A percentile compares a stretch with the other conserved stretches of the same genome.
Conservation (phyloP, 2,329 filamentous ascomycete genomes). For the Fusarium tricinctum region DNA sequence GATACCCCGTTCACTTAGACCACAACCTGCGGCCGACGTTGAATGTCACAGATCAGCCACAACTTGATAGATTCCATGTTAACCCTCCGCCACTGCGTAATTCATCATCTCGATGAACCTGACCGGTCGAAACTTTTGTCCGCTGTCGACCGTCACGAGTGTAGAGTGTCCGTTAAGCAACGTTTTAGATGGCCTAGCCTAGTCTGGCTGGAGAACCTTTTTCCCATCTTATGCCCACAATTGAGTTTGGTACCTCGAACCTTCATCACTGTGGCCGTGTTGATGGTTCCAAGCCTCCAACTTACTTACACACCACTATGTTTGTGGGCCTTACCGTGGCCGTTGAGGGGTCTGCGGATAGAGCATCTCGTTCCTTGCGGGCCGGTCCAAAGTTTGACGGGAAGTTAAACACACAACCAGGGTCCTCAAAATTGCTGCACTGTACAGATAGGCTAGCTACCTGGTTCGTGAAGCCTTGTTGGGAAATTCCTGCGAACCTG, state of each 20-base stretch:
- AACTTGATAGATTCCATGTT: slow-evolving; percentile 17
- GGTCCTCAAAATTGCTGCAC: slow-evolving; percentile 18
- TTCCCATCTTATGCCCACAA: slow-evolving; percentile 20
- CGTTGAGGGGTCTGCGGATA: slow-evolving; percentile 35
- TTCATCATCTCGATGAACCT: slow-evolving; percentile 33
- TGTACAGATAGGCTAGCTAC: slow-evolving; percentile 6
- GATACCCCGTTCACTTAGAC: slow-evolving; percentile 28
- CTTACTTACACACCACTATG: slow-evolving; percentile 34
- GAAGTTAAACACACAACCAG: slow-evolving; percentile 37
- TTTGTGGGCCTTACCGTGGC: slow-evolving; percentile 30
- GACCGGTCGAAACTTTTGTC: slow-evolving; percentile 28
- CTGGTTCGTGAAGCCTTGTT: slow-evolving; percentile 5
- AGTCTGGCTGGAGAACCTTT: slow-evolving; percentile 25
- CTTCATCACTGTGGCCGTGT: slow-evolving; percentile 10
- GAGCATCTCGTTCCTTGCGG: slow-evolving; percentile 33
- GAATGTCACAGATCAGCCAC: slow-evolving; percentile 23
- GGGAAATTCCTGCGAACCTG: slow-evolving; percentile 16
- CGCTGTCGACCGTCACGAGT: slow-evolving; percentile 12
- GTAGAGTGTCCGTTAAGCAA: slow-evolving; percentile 20
- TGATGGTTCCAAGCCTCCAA: slow-evolving; percentile 18
- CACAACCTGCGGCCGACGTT: slow-evolving; percentile 18
- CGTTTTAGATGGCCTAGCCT: slow-evolving; percentile 33
- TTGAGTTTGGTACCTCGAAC: slow-evolving; percentile 41
- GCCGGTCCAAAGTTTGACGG: slow-evolving; percentile 42
- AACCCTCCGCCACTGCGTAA: slow-evolving; percentile 32